These are phyloP conservation scores for Coemansia sp. DNA, from an alignment of 192 early-diverging fungal genomes.

Conservation along the genomic window DNA sequence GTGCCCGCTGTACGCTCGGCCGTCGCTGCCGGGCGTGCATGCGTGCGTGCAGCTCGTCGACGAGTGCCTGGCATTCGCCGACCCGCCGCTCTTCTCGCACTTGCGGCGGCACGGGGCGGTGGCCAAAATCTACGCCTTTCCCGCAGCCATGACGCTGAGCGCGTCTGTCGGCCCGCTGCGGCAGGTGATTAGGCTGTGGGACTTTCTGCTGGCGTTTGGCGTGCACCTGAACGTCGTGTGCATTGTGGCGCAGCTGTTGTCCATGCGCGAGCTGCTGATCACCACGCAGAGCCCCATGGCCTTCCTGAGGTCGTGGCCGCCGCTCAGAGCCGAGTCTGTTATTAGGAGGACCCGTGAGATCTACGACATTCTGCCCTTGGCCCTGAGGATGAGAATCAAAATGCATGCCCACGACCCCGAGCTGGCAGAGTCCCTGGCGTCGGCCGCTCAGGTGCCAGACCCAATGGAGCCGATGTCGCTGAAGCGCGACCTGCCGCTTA, in stretches of 20 bases:
- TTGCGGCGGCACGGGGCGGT: slow-evolving; percentile 71
- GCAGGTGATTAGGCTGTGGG: slow-evolving; percentile 88
- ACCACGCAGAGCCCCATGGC: slow-evolving; percentile 45
- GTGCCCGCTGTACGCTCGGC: slow-evolving; percentile 94
- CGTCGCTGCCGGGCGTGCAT: slow-evolving; percentile 86
- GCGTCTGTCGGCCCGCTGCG: slow-evolving; percentile 87
- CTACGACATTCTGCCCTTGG: slow-evolving; percentile 32
- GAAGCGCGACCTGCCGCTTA: slow-evolving; percentile 44
- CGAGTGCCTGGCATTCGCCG: slow-evolving; percentile 73
- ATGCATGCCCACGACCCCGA: slow-evolving; percentile 43
- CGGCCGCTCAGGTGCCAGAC: slow-evolving; percentile 27
- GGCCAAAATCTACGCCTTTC: slow-evolving; percentile 87
- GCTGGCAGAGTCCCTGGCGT: slow-evolving; percentile 41
- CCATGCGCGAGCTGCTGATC: slow-evolving; percentile 77
- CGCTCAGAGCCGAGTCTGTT: slow-evolving; percentile 43
- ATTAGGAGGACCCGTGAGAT: slow-evolving; percentile 49
- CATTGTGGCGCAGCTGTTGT: slow-evolving; percentile 81
- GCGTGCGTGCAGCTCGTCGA: slow-evolving; percentile 88
- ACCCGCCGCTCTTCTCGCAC: slow-evolving; percentile 72
- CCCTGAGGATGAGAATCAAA: slow-evolving; percentile 28
- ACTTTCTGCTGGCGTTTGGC: slow-evolving; percentile 88
- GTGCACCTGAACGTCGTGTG: slow-evolving; percentile 92
- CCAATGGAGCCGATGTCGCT: slow-evolving; percentile 16
- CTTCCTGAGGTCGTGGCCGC: slow-evolving; percentile 49
- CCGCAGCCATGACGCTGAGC: slow-evolving; percentile 87